Percentiles rank a stretch among this genome's conserved stretches.
phyloP scores from a whole-genome alignment of 164 flowering plant species.

The Sextonia rubra region DNA sequence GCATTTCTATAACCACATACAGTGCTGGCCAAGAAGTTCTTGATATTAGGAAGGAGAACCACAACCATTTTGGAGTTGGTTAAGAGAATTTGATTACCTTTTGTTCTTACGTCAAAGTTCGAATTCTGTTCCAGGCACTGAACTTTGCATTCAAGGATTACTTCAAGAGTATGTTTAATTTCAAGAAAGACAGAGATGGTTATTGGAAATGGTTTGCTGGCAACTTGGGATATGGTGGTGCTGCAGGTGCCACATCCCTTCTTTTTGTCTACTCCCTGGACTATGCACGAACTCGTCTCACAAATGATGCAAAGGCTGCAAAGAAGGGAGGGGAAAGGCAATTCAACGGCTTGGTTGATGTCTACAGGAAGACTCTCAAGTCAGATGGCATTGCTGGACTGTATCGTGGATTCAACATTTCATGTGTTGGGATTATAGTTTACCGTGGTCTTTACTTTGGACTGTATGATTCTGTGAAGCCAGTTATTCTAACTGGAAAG shows the following conservation, averaged over 20 bases:
- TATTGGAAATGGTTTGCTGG: conserved; percentile 89
- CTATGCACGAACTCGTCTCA: conserved; percentile 76
- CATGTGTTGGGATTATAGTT: conserved; percentile 76
- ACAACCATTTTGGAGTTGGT: background rate
- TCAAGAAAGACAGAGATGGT: conserved; percentile 82
- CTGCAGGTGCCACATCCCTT: conserved; percentile 83
- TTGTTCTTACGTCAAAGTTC: background rate
- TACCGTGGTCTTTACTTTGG: conserved; percentile 86
- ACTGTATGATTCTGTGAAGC: conserved; percentile 84
- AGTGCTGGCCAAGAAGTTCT: too few relatives aligned
- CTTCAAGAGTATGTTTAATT: conserved; percentile 77
- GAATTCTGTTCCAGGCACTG: conserved; percentile 47
- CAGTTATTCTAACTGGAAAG: conserved; percentile 53
- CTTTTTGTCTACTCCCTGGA: conserved; percentile 80
- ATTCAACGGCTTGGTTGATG: conserved; percentile 74
- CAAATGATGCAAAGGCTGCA: conserved; percentile 77
- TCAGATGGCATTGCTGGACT: conserved; percentile 81
- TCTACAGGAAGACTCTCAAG: conserved; percentile 59
- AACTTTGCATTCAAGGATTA: conserved; percentile 94
- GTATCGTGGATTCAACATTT: conserved; percentile 81
- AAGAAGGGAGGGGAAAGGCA: conserved; percentile 85
- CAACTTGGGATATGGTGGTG: conserved; percentile 85
- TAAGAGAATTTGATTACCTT: too few relatives aligned
- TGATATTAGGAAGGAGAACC: background rate
- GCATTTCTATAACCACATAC: too few relatives aligned